Percentiles rank a stretch among this genome's conserved stretches.
Evolutionary conservation across 2,329 filamentous ascomycete species (phyloP).

Genomic region (Ramularia endophylla): DNA sequence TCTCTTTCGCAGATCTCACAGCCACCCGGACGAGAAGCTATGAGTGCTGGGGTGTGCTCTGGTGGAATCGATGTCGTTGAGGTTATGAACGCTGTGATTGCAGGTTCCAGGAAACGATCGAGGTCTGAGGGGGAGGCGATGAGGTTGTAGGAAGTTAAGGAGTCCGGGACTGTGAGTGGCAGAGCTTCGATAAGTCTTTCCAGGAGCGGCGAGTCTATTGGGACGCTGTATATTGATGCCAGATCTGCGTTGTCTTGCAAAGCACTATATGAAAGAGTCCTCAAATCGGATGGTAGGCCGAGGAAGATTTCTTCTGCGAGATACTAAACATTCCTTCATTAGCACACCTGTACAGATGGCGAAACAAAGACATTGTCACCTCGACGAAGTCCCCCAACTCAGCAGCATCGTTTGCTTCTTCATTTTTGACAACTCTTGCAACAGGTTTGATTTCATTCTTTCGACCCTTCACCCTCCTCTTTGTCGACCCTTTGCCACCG

Average conservation of each 20-base stretch:
- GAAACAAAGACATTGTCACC: slow-evolving; percentile 32
- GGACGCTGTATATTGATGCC: slow-evolving; percentile 47
- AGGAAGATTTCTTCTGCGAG: slow-evolving; percentile 64
- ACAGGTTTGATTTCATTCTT: slow-evolving; percentile 36
- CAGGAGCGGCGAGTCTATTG: slow-evolving; percentile 34
- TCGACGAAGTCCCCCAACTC: slow-evolving; percentile 76
- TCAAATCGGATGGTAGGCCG: slow-evolving; percentile 56
- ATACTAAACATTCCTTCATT: too few relatives aligned
- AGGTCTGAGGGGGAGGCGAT: slow-evolving; percentile 45
- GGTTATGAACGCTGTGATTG: slow-evolving; percentile 58
- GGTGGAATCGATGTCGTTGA: slow-evolving; percentile 57
- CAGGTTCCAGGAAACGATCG: slow-evolving; percentile 54
- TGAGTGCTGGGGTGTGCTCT: slow-evolving; percentile 43
- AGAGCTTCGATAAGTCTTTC: slow-evolving; percentile 49
- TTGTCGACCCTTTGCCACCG: slow-evolving; percentile 38
- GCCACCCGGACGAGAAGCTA: slow-evolving; percentile 45
- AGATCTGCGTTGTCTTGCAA: slow-evolving; percentile 48
- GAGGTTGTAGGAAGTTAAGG: slow-evolving; percentile 61
- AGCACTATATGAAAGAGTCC: slow-evolving; percentile 54
- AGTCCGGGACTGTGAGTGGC: slow-evolving; percentile 58
- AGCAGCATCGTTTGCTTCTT: slow-evolving; percentile 45
- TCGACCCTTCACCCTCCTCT: slow-evolving; percentile 39
- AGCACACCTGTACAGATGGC: neutral
- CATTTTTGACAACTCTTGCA: slow-evolving; percentile 5
- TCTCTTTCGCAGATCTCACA: slow-evolving; percentile 74